A percentile compares a stretch with the other conserved stretches of the same genome.
Conservation (phyloP, 495 filamentous ascomycete species). For the Aspergillus incahuasiensis region DNA sequence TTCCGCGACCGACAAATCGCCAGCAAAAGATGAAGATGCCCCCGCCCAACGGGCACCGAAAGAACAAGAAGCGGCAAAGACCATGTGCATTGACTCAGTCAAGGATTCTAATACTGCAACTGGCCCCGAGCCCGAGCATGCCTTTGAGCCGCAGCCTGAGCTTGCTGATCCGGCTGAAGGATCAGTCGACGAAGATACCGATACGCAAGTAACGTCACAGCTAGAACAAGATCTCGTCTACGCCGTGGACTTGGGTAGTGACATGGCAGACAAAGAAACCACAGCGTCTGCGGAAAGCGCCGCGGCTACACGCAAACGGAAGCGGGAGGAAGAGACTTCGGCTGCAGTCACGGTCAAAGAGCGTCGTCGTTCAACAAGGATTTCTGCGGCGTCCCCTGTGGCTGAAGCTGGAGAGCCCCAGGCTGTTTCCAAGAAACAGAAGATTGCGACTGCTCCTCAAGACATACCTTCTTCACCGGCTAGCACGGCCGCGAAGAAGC, state of each 20-base stretch:
- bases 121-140: neutral
- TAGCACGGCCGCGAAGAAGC: slow-evolving; percentile 21
- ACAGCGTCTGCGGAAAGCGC: neutral
- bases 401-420: slow-evolving; percentile 15
- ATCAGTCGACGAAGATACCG: slow-evolving; percentile 38
- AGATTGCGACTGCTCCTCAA: slow-evolving; percentile 1
- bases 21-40: slow-evolving; percentile 5
- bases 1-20: slow-evolving; percentile 23
- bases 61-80: neutral
- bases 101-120: neutral
- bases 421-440: slow-evolving; percentile 18
- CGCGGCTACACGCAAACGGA: slow-evolving; percentile 34
- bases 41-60: neutral
- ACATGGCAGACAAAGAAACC: neutral
- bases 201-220: slow-evolving; percentile 42
- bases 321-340: slow-evolving; percentile 27
- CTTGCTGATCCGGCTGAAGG: slow-evolving; percentile 13
- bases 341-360: slow-evolving; percentile 16
- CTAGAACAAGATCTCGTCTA: slow-evolving; percentile 40
- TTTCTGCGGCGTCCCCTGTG: slow-evolving; percentile 14
- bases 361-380: slow-evolving; percentile 31
- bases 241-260: slow-evolving; percentile 27
- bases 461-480: slow-evolving; percentile 14
- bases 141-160: neutral
- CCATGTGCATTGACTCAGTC: neutral